These are phyloP conservation scores for Raffaelea ambrosiae DNA, from an alignment of 2,329 filamentous ascomycete genomes.

Conservation along the genomic window DNA sequence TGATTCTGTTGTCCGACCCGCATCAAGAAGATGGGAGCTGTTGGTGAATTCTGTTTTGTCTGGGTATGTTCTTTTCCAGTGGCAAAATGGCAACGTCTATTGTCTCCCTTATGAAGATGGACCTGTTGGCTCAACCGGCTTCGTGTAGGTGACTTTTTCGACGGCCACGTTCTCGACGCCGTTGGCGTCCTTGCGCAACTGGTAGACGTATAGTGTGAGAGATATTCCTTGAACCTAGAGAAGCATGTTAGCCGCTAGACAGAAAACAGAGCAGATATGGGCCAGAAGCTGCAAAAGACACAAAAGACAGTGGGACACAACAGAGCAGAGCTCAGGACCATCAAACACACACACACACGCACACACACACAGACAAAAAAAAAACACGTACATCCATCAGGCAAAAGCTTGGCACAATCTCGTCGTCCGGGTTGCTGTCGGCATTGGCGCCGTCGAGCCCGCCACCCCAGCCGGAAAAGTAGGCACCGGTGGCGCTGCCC, in stretches of 20 bases:
- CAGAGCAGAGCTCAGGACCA: background rate
- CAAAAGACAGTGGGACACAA: too few relatives aligned
- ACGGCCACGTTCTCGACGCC: conserved; percentile 73
- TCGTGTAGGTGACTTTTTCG: conserved; percentile 80
- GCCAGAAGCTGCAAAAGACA: too few relatives aligned
- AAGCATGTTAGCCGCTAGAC: conserved; percentile 12
- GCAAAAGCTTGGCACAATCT: conserved; percentile 85
- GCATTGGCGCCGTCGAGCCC: conserved; percentile 10
- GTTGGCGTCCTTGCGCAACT: conserved; percentile 67
- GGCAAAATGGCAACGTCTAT: too few relatives aligned
- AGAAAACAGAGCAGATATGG: conserved; percentile 4
- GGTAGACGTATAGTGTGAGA: conserved; percentile 90
- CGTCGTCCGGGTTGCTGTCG: conserved; percentile 67
- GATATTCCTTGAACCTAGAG: conserved; percentile 90
- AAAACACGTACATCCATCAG: conserved; percentile 97
- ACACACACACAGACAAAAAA: too few relatives aligned
- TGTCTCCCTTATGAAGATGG: conserved; percentile 33
- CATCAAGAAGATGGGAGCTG: too few relatives aligned
- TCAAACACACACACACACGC: too few relatives aligned
- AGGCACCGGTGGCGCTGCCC: conserved; percentile 57
- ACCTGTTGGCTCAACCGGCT: conserved; percentile 54
- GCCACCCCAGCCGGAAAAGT: conserved; percentile 49
- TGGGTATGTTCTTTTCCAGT: too few relatives aligned
- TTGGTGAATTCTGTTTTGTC: too few relatives aligned
- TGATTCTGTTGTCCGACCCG: too few relatives aligned